Percentiles rank a stretch among this genome's conserved stretches.
phyloP scores from a whole-genome alignment of 1,284 basidiomycete species.

The Golubevia sp. region DNA sequence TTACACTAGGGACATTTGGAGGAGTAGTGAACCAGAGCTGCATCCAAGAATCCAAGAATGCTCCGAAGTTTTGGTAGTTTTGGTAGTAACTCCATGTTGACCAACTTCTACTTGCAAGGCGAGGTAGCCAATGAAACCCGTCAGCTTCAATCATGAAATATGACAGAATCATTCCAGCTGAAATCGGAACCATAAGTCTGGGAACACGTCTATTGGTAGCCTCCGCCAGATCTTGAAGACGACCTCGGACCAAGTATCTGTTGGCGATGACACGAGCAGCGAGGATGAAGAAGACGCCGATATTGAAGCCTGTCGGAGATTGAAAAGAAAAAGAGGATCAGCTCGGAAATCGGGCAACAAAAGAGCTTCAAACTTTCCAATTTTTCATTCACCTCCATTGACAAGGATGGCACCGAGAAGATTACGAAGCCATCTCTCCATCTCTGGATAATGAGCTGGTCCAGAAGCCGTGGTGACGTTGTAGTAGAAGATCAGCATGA shows the following conservation, averaged over 20 bases:
- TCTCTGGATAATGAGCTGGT: constrained; percentile 33
- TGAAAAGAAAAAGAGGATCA: not conserved
- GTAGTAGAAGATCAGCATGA: constrained; percentile 45
- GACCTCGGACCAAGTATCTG: constrained; percentile 42
- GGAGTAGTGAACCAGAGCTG: constrained; percentile 46
- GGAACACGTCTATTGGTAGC: constrained; percentile 40
- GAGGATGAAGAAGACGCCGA: constrained; percentile 49
- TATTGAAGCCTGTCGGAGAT: constrained; percentile 10
- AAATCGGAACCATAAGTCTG: constrained; percentile 38
- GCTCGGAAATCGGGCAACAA: not conserved
- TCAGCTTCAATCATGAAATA: constrained; percentile 44
- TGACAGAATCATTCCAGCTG: constrained; percentile 39
- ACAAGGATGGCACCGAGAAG: not conserved
- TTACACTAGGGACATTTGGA: constrained; percentile 29
- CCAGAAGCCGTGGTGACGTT: constrained; percentile 35
- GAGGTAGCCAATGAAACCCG: constrained; percentile 12
- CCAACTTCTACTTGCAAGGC: constrained; percentile 42
- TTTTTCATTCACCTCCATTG: not conserved
- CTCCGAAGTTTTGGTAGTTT: constrained; percentile 42
- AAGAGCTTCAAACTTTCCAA: not conserved
- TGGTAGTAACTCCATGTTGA: constrained; percentile 50
- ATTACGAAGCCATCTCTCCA: constrained; percentile 18
- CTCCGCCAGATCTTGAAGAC: constrained; percentile 37
- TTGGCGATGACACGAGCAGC: constrained; percentile 44
- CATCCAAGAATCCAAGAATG: constrained; percentile 38